These are phyloP conservation scores for Hyphopichia pseudoburtonii DNA, from an alignment of 1,139 yeast species.

Conservation along the genomic window DNA sequence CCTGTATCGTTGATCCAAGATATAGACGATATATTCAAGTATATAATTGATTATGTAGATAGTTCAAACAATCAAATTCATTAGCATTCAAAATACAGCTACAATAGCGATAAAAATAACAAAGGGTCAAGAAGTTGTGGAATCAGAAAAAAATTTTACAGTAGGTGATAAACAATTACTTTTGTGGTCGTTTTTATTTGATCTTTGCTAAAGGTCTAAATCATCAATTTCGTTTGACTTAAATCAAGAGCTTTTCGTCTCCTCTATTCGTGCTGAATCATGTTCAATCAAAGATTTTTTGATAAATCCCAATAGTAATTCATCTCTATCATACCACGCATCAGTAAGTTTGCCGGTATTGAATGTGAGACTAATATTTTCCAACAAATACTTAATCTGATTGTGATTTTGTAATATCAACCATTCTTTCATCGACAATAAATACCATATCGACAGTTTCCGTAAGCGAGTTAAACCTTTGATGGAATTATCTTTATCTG, in stretches of 20 bases:
- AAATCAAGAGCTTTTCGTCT: too few relatives aligned
- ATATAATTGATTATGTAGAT: too few relatives aligned
- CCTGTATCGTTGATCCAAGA: too few relatives aligned
- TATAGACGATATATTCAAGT: too few relatives aligned
- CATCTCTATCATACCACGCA: slow-evolving; percentile 39
- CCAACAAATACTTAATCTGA: slow-evolving; percentile 25
- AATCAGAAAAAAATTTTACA: background rate
- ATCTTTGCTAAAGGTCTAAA: too few relatives aligned
- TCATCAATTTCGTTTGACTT: too few relatives aligned
- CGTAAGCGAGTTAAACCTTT: slow-evolving; percentile 61
- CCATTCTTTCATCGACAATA: slow-evolving; percentile 80
- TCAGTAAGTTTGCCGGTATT: slow-evolving; percentile 18
- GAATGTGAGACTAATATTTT: slow-evolving; percentile 25
- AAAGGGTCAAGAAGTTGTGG: background rate
- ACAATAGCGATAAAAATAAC: background rate
- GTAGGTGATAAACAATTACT: too few relatives aligned
- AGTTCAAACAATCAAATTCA: too few relatives aligned
- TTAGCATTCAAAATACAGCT: too few relatives aligned
- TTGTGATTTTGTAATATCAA: slow-evolving; percentile 24
- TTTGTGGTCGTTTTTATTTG: too few relatives aligned
- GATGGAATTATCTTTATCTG: slow-evolving; percentile 35
- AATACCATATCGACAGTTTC: slow-evolving; percentile 77
- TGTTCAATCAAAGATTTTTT: slow-evolving; percentile 17
- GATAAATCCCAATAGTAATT: slow-evolving; percentile 30
- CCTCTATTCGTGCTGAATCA: slow-evolving; percentile 1